Conservation (phyloP, 208 protist species). For the Tritrichomonas foetus region DNA sequence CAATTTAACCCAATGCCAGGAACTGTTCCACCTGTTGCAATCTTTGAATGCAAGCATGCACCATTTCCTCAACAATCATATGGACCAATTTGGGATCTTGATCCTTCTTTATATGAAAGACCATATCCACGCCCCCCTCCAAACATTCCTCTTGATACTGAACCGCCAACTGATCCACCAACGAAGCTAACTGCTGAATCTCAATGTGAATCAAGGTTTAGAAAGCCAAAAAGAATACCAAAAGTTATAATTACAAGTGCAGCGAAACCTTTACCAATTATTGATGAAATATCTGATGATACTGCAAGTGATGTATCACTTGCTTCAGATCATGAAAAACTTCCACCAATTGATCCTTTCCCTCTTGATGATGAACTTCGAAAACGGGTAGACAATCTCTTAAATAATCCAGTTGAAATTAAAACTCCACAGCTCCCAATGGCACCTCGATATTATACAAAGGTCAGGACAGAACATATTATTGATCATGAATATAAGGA, state of each 20-base stretch:
- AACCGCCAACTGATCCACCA: background rate
- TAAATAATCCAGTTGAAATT: slow-evolving; percentile 27
- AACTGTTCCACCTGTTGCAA: background rate
- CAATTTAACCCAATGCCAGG: background rate
- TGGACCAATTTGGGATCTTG: slow-evolving; percentile 20
- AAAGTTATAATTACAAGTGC: background rate
- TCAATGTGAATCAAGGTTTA: no score
- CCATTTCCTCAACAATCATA: background rate
- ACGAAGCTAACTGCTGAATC: background rate
- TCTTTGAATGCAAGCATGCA: background rate
- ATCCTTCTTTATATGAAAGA: slow-evolving; percentile 1
- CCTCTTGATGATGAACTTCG: background rate
- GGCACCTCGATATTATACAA: background rate
- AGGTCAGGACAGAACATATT: background rate
- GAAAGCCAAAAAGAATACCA: background rate
- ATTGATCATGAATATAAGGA: background rate
- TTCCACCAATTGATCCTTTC: background rate
- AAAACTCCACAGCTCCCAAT: background rate
- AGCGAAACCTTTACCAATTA: background rate
- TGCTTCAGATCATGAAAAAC: background rate
- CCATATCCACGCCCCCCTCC: background rate
- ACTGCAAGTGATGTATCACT: background rate
- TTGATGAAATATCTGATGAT: background rate
- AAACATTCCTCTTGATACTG: background rate
- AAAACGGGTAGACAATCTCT: background rate